Conservation (phyloP, 306 rosid genomes). For the Canavalia ensiformis region DNA sequence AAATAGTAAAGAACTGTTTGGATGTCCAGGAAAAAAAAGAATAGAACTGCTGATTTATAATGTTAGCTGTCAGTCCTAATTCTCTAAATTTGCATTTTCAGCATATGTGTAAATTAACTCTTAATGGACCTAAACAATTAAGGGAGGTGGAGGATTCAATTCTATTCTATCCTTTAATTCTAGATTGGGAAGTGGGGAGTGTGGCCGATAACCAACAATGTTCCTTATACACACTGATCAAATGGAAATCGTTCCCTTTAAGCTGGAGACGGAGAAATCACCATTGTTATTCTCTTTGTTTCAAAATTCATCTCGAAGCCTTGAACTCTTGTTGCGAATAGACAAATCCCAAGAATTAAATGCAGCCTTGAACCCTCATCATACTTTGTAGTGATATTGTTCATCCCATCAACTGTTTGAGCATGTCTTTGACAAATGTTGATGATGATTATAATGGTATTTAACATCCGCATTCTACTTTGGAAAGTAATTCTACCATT, state of each 20-base stretch:
- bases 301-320: slow-evolving; percentile 10
- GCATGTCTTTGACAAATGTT: slow-evolving; percentile 15
- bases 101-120: background rate
- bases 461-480: slow-evolving; percentile 18
- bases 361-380: slow-evolving; percentile 28
- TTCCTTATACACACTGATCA: background rate
- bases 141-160: slow-evolving; percentile 5
- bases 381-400: slow-evolving; percentile 16
- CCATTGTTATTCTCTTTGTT: slow-evolving; percentile 28
- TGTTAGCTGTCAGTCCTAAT: background rate
- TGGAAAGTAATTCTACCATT: slow-evolving; percentile 17
- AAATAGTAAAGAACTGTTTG: slow-evolving; percentile 10
- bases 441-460: slow-evolving; percentile 11
- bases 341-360: slow-evolving; percentile 23
- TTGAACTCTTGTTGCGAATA: slow-evolving; percentile 12
- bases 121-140: background rate
- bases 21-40: background rate
- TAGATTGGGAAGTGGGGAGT: background rate
- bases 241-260: background rate
- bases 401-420: slow-evolving; percentile 13
- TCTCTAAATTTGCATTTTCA: background rate
- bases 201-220: background rate
- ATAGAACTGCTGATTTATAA: background rate
- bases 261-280: background rate
- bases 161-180: background rate